Evolutionary conservation across 2,329 filamentous ascomycete species (phyloP).

Genomic region (Harringtonia aguacate): DNA sequence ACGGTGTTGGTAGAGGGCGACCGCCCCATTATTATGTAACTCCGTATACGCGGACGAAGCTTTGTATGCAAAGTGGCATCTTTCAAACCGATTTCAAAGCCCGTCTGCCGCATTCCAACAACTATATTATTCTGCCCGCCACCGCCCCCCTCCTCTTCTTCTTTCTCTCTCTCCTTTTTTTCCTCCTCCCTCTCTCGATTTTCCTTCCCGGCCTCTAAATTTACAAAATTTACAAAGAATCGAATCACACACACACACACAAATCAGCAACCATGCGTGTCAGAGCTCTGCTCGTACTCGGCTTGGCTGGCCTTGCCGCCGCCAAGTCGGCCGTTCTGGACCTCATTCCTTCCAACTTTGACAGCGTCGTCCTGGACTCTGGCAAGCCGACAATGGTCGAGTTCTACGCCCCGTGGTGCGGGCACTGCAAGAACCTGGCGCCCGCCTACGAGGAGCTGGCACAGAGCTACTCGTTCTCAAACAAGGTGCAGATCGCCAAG

Average conservation of each 20-base stretch:
- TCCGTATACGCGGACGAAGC: neutral
- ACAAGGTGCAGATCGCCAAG: constrained; percentile 80
- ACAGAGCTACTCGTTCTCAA: constrained; percentile 57
- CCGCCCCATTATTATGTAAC: neutral
- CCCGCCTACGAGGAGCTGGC: constrained; percentile 91
- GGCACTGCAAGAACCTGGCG: constrained; percentile 96
- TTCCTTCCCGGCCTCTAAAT: neutral
- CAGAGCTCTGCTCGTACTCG: constrained; percentile 49
- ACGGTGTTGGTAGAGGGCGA: too few species aligned
- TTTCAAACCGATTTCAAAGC: constrained; percentile 3
- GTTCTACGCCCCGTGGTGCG: constrained; percentile 98
- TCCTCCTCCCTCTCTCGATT: neutral
- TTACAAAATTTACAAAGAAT: neutral
- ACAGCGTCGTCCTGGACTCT: constrained; percentile 76
- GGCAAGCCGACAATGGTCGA: constrained; percentile 94
- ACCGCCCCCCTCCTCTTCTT: neutral
- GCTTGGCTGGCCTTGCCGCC: constrained; percentile 40
- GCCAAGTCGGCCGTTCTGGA: constrained; percentile 81
- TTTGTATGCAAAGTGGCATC: constrained; percentile 12
- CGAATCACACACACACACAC: neutral
- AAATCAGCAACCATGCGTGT: constrained; percentile 34
- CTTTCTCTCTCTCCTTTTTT: neutral
- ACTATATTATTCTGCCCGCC: neutral
- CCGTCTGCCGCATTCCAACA: neutral
- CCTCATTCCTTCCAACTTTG: constrained; percentile 84